These are phyloP conservation scores for Gracilaria domingensis DNA, from an alignment of 23 red algal species.

Conservation along the genomic window DNA sequence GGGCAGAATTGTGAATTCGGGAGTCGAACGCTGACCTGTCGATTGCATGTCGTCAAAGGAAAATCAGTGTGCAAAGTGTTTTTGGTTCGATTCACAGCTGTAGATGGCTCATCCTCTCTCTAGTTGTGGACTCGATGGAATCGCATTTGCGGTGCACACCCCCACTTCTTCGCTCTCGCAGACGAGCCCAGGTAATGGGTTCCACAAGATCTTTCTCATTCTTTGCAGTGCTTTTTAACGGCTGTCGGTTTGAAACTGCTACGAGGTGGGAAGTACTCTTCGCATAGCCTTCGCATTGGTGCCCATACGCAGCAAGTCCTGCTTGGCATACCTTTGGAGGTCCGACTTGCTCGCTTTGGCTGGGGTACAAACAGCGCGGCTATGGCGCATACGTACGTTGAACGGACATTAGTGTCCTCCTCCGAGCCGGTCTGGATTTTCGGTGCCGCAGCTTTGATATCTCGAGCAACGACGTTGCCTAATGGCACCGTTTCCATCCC, in stretches of 20 bases:
- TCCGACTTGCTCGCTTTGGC: conserved; percentile 18
- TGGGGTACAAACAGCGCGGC: conserved; percentile 19
- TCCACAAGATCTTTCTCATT: background rate
- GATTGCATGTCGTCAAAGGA: conserved; percentile 16
- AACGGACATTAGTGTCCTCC: conserved; percentile 3
- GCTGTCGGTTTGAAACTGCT: too few relatives aligned
- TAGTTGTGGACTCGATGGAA: conserved; percentile 19
- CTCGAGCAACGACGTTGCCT: background rate
- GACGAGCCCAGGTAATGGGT: background rate
- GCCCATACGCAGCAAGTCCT: conserved; percentile 39
- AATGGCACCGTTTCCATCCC: background rate
- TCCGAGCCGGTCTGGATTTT: conserved; percentile 42
- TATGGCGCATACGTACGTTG: conserved; percentile 36
- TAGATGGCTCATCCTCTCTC: background rate
- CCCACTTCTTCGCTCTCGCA: conserved; percentile 11
- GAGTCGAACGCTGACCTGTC: background rate
- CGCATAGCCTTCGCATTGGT: conserved; percentile 38
- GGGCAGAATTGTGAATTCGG: background rate
- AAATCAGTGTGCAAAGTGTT: background rate
- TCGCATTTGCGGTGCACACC: background rate
- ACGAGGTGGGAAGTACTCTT: conserved; percentile 31
- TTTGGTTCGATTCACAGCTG: background rate
- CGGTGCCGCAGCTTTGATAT: background rate
- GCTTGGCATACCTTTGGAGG: conserved; percentile 16
- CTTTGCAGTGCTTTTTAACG: background rate